Conservation (phyloP, 192 early-diverging fungal species). For the Paraglomus occultum region DNA sequence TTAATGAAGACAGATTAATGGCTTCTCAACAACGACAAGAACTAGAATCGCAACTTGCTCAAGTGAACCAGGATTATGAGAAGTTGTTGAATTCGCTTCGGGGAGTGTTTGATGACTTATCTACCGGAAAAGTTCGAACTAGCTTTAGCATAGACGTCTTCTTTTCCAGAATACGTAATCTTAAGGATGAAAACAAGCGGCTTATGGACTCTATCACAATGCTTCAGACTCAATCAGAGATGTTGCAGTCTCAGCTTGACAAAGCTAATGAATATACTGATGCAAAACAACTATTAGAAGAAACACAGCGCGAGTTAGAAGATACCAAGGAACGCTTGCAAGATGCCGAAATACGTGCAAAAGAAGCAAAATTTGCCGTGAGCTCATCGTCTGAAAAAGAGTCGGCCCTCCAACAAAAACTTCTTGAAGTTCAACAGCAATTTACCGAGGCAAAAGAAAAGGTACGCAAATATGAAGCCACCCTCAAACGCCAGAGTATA, state of each 20-base stretch:
- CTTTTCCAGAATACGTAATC: conserved; percentile 1
- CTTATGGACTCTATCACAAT: conserved; percentile 18
- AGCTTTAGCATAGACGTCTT: conserved; percentile 26
- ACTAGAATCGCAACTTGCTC: conserved; percentile 9
- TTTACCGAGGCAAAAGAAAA: conserved; percentile 27
- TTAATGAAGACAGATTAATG: not conserved
- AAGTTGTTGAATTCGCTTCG: conserved; percentile 4
- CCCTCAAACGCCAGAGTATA: conserved; percentile 38
- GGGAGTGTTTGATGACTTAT: conserved; percentile 5
- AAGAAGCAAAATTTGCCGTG: conserved; percentile 29
- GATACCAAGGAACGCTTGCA: conserved; percentile 37
- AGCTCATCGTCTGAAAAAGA: conserved; percentile 28
- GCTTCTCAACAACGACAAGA: not conserved
- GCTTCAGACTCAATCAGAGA: conserved; percentile 7
- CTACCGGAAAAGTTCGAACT: not conserved
- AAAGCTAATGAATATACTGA: conserved; percentile 10
- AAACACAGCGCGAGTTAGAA: conserved; percentile 28
- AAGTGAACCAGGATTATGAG: conserved; percentile 15
- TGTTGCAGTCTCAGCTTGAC: not conserved
- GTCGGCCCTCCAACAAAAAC: conserved; percentile 28
- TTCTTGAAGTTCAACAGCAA: conserved; percentile 34
- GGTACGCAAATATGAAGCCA: conserved; percentile 40
- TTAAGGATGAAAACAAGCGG: conserved; percentile 25
- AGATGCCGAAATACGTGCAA: conserved; percentile 33
- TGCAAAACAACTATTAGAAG: conserved; percentile 1